Base-by-base conservation (phyloP, 2,329 filamentous ascomycete species). In the Aureobasidium sp. region DNA sequence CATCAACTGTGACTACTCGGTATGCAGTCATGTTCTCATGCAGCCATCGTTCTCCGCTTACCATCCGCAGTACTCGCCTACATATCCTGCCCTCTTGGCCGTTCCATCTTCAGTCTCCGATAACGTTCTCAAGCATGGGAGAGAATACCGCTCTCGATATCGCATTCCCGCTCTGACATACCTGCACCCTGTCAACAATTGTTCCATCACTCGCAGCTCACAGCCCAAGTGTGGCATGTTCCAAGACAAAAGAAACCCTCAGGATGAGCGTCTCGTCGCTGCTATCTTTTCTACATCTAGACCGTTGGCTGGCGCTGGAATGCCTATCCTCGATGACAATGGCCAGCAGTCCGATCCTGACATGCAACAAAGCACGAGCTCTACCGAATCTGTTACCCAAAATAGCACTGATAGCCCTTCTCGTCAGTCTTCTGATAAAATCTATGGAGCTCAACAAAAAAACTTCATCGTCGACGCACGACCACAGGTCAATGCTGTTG, bases 381-480 rank as follows among this genome's bases (percentile, higher is more conserved):
- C 25, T 32, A n/a, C n/a, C n/a, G 21, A 27, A 2, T 27, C 11
- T 17, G 25, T n/a, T 7, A 10, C 24, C 2, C 25, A 6, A n/a
- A 11, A 12, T 12, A 30, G 35, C 17, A 4, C 25, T 12, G 44
- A 48, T 4, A 29, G 24, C 10, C 12, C 19, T 38, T 21, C 49
- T 32, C 16, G 16, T 6, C 19, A 32, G 24, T 16, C 39, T 5
- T 35, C 22, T 16, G 49, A 55, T 16, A 58, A 58, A 21, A 42
- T 97, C 22, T 97, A 95, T 61, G 93, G 93, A 22, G 91, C 91
- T 11, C 90, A 96, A 62, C 89, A 96, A 66, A 83, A 83, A 58
- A 98, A 97, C 64, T 73, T 97, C 55, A 98, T 98, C 60, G 90
- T 98, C 39, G 93, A 98, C 72, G 93, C 93, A 39, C 83, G 93